Evolutionary conservation across 1,284 basidiomycete species (phyloP).

Genomic region (Moniliella sp.): DNA sequence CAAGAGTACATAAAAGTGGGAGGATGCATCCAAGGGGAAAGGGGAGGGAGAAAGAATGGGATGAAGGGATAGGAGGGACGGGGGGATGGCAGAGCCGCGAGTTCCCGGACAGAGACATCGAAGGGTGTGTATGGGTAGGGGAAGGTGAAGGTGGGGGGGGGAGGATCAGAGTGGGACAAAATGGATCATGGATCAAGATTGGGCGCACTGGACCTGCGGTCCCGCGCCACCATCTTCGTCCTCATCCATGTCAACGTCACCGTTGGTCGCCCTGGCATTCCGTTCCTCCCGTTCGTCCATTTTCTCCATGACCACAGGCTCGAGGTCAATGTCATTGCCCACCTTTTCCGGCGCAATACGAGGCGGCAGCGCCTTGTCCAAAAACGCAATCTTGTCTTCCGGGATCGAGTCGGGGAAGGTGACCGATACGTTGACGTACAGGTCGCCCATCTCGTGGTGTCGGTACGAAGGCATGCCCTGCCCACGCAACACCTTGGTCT

Average conservation of each 20-base stretch:
- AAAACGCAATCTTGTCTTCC: slow-evolving; percentile 46
- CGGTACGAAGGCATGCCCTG: slow-evolving; percentile 97
- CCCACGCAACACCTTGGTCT: slow-evolving; percentile 66
- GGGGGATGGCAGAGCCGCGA: too few species aligned
- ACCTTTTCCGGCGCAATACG: slow-evolving; percentile 52
- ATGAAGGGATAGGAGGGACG: too few species aligned
- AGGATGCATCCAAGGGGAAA: too few species aligned
- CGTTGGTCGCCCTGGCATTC: slow-evolving; percentile 33
- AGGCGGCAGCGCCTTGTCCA: slow-evolving; percentile 70
- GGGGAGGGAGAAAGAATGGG: too few species aligned
- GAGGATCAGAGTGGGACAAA: too few species aligned
- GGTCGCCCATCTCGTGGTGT: slow-evolving; percentile 85
- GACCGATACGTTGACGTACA: slow-evolving; percentile 69
- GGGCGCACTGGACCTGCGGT: slow-evolving; percentile 24
- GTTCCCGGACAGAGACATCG: too few species aligned
- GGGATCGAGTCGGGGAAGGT: slow-evolving; percentile 71
- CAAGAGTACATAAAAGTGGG: too few species aligned
- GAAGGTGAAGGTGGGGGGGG: too few species aligned
- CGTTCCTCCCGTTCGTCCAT: slow-evolving; percentile 54
- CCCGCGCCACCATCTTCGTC: slow-evolving; percentile 41
- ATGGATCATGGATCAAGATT: too few species aligned
- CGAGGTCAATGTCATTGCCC: slow-evolving; percentile 47
- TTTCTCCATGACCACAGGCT: slow-evolving; percentile 54
- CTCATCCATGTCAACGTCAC: slow-evolving; percentile 53
- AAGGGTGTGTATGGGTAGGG: too few species aligned